A percentile compares a stretch with the other conserved stretches of the same genome.
Evolutionary conservation across 208 protist species (phyloP).

Genomic region (Wallacemonas rigidus): DNA sequence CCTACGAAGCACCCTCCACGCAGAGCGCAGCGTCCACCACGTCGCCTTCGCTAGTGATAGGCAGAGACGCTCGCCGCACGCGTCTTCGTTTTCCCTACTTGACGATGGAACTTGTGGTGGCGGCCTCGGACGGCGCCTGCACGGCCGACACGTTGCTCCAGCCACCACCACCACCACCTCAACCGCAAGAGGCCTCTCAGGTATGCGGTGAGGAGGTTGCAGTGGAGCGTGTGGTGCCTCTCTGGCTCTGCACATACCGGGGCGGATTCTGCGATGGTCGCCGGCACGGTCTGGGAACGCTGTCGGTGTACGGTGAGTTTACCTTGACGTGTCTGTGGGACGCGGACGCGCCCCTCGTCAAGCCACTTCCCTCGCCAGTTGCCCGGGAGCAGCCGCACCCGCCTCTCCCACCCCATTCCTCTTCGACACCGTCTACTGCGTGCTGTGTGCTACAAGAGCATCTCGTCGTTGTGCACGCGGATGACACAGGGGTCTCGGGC

Average conservation of each 20-base stretch:
- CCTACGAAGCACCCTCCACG: not conserved
- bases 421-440: too few relatives aligned
- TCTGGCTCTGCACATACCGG: conserved; percentile 25
- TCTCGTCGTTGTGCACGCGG: not conserved
- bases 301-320: conserved; percentile 34
- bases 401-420: too few relatives aligned
- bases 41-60: not conserved
- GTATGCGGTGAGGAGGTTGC: not conserved
- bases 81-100: conserved; percentile 5
- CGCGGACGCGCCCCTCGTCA: conserved; percentile 30
- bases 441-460: not conserved
- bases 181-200: not conserved
- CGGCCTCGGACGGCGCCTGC: not conserved
- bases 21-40: too few relatives aligned
- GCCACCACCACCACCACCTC: not conserved
- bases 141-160: not conserved
- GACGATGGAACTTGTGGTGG: not conserved
- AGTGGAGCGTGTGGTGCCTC: not conserved
- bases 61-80: not conserved
- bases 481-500: not conserved
- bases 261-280: conserved; percentile 27
- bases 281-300: conserved; percentile 28
- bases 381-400: too few relatives aligned
- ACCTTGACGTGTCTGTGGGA: conserved; percentile 31
- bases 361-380: not conserved